Conservation (phyloP, 805 yeast species). For the Lachancea nothofagi region DNA sequence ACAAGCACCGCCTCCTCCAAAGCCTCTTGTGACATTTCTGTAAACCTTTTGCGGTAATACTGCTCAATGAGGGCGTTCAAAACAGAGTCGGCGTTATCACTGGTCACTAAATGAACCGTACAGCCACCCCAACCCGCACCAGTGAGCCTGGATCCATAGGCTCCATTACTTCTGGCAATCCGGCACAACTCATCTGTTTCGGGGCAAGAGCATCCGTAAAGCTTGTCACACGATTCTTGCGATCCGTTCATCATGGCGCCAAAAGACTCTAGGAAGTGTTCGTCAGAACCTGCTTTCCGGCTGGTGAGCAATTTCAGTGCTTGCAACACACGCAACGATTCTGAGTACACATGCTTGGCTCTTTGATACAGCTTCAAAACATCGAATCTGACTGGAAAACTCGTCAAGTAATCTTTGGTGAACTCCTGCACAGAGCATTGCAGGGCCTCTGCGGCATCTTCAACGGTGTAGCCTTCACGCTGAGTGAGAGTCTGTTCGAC, state of each 20-base stretch:
- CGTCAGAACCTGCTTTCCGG: constrained; percentile 20
- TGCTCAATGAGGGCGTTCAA: constrained; percentile 45
- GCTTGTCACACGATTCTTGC: constrained; percentile 45
- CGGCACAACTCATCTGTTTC: constrained; percentile 49
- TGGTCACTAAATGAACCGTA: constrained; percentile 53
- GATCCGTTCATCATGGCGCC: constrained; percentile 57
- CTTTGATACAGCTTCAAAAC: constrained; percentile 52
- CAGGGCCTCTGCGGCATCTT: constrained; percentile 42
- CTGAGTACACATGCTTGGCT: constrained; percentile 58
- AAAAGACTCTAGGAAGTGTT: constrained; percentile 37
- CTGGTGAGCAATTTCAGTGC: constrained; percentile 40
- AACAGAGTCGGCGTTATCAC: constrained; percentile 28
- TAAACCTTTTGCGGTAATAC: too few species aligned
- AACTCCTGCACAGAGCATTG: constrained; percentile 41
- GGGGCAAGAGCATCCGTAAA: constrained; percentile 50
- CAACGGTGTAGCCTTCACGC: constrained; percentile 45
- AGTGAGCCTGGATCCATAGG: constrained; percentile 64
- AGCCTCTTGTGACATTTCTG: constrained; percentile 32
- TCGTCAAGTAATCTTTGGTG: constrained; percentile 39
- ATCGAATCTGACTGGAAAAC: constrained; percentile 54
- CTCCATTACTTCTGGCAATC: constrained; percentile 51
- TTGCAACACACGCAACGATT: constrained; percentile 52
- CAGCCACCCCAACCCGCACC: constrained; percentile 82
- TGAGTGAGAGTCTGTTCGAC: constrained; percentile 41
- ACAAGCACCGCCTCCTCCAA: constrained; percentile 48